These are phyloP conservation scores for Aspergillus sp. DNA, from an alignment of 2,329 filamentous ascomycete species.

Conservation along the genomic window DNA sequence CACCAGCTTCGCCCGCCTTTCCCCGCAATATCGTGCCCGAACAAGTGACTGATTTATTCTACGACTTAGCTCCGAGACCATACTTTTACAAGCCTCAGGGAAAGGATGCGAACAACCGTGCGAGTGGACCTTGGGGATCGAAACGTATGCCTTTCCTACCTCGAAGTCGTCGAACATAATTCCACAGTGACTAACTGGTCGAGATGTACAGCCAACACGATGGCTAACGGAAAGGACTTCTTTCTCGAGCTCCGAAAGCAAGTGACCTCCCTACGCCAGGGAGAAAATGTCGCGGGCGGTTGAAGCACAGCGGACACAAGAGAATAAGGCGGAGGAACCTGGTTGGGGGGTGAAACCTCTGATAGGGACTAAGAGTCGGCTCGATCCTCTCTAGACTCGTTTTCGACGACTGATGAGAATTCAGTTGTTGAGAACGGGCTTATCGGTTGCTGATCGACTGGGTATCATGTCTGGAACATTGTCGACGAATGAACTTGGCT, in stretches of 20 bases:
- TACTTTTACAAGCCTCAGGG: constrained; percentile 40
- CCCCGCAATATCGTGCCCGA: not conserved
- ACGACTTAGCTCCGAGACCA: constrained; percentile 30
- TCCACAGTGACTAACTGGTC: not conserved
- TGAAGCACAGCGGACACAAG: constrained; percentile 19
- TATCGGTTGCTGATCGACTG: constrained; percentile 16
- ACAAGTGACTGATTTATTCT: constrained; percentile 1
- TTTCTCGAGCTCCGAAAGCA: constrained; percentile 52
- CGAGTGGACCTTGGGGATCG: constrained; percentile 43
- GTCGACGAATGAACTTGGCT: not conserved
- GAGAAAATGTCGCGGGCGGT: constrained; percentile 35
- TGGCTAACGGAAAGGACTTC: constrained; percentile 51
- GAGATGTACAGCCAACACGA: constrained; percentile 41
- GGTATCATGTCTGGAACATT: not conserved
- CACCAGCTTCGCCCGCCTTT: not conserved
- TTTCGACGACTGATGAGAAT: not conserved
- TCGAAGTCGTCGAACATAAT: not conserved
- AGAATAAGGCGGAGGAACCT: not conserved
- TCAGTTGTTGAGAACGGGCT: not conserved
- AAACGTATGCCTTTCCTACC: constrained; percentile 38
- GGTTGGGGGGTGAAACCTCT: not conserved
- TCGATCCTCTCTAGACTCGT: not conserved
- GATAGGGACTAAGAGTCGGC: not conserved
- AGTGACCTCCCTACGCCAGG: constrained; percentile 41
- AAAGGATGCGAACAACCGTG: constrained; percentile 37